These are phyloP conservation scores for Phallus indusiatus DNA, from an alignment of 768 basidiomycete genomes.

Conservation along the genomic window DNA sequence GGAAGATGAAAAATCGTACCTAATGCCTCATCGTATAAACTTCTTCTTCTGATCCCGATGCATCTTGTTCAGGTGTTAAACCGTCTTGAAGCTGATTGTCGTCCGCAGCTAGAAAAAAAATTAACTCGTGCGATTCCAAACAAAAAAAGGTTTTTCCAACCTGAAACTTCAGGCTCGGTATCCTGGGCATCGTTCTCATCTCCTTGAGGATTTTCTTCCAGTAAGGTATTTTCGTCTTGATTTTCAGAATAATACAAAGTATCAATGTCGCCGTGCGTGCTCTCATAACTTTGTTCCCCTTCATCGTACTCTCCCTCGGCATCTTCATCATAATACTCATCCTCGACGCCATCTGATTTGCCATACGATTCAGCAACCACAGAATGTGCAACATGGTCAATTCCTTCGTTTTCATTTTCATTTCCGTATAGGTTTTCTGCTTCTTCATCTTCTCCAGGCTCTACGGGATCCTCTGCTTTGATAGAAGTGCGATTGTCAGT, in stretches of 20 bases:
- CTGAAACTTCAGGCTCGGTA: background rate
- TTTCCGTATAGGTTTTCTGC: background rate
- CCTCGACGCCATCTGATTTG: background rate
- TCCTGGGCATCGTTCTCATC: background rate
- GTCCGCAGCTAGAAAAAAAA: background rate
- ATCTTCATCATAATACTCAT: constrained; percentile 1
- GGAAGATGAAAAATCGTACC: background rate
- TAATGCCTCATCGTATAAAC: background rate
- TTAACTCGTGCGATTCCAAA: background rate
- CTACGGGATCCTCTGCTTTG: background rate
- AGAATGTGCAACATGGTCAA: background rate
- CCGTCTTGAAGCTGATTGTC: background rate
- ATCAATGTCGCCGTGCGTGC: background rate
- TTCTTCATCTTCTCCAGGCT: background rate
- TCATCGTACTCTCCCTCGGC: background rate
- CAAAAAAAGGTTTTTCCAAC: background rate
- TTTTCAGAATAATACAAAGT: background rate
- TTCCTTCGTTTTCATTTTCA: background rate
- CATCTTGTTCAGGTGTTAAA: background rate
- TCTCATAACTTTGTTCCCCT: background rate
- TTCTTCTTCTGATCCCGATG: background rate
- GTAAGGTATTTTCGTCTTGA: background rate
- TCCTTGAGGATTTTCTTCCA: background rate
- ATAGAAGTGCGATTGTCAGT: background rate
- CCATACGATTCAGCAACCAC: background rate